Percentiles rank a stretch among this genome's conserved stretches.
Conservation (phyloP, 2,329 filamentous ascomycete genomes). For the Blumeriella jaapii region DNA sequence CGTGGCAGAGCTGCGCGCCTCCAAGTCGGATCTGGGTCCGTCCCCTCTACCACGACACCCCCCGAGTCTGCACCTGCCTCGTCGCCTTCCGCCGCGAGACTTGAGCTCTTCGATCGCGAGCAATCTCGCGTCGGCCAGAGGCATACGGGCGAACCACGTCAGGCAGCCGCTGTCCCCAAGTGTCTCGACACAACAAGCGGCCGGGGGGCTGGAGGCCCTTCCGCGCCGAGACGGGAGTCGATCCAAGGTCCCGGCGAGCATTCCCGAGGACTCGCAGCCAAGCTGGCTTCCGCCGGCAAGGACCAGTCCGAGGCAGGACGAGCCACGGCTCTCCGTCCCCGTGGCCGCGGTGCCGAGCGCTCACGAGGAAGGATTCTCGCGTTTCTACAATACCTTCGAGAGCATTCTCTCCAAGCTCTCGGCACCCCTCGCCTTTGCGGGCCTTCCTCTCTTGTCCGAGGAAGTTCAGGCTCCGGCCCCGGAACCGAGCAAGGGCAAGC, state of each 20-base stretch:
- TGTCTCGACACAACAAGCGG: constrained; percentile 60
- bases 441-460: constrained; percentile 60
- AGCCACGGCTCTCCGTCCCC: constrained; percentile 23
- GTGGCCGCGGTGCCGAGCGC: constrained; percentile 23
- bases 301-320: constrained; percentile 21
- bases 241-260: constrained; percentile 37
- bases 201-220: constrained; percentile 54
- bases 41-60: constrained; percentile 20
- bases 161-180: constrained; percentile 60
- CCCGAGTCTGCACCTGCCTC: constrained; percentile 21
- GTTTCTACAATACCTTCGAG: constrained; percentile 88
- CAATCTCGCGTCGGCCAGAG: constrained; percentile 75
- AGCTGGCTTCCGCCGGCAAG: constrained; percentile 39
- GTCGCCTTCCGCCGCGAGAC: constrained; percentile 47
- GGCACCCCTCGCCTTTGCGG: constrained; percentile 84
- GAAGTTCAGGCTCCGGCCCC: constrained; percentile 29
- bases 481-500: constrained; percentile 30
- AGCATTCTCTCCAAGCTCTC: constrained; percentile 81
- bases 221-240: constrained; percentile 39
- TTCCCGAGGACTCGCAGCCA: constrained; percentile 43
- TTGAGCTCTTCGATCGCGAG: constrained; percentile 75
- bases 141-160: constrained; percentile 56
- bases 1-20: constrained; percentile 25
- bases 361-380: constrained; percentile 68
- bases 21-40: constrained; percentile 24